phyloP scores from a whole-genome alignment of 768 basidiomycete genomes.

The Lactarius indigo region DNA sequence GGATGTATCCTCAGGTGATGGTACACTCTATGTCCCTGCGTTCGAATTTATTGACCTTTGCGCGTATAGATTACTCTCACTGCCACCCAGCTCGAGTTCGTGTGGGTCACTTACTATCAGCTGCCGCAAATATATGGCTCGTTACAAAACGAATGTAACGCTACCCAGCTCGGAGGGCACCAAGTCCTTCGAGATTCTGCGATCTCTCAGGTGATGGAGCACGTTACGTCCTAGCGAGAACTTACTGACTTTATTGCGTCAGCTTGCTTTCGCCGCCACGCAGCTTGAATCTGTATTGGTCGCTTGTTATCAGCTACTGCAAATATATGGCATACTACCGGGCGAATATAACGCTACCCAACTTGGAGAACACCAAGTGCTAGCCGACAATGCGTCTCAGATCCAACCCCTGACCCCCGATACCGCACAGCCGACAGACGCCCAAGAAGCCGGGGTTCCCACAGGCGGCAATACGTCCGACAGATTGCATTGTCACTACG shows the following conservation, averaged over 20 bases:
- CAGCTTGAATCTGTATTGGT: neutral
- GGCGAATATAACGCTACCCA: neutral
- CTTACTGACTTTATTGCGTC: neutral
- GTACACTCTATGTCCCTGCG: neutral
- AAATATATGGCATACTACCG: neutral
- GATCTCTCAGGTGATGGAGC: neutral
- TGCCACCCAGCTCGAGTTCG: neutral
- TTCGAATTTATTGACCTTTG: neutral
- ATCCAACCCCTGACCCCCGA: neutral
- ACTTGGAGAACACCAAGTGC: neutral
- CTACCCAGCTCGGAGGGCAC: neutral
- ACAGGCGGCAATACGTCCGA: neutral
- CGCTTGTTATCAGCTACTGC: neutral
- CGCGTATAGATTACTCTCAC: neutral
- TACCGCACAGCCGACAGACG: neutral
- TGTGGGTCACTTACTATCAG: neutral
- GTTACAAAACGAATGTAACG: neutral
- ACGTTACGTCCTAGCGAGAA: neutral
- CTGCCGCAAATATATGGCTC: neutral
- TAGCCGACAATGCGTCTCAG: neutral
- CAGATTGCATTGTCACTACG: neutral
- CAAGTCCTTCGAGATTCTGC: neutral
- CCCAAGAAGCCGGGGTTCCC: neutral
- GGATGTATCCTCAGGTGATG: neutral
- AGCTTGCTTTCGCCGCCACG: neutral